A percentile compares a stretch with the other conserved stretches of the same genome.
These are phyloP conservation scores for Aegilops umbellulata DNA, from an alignment of 176 grass and related monocot species.

Conservation along the genomic window DNA sequence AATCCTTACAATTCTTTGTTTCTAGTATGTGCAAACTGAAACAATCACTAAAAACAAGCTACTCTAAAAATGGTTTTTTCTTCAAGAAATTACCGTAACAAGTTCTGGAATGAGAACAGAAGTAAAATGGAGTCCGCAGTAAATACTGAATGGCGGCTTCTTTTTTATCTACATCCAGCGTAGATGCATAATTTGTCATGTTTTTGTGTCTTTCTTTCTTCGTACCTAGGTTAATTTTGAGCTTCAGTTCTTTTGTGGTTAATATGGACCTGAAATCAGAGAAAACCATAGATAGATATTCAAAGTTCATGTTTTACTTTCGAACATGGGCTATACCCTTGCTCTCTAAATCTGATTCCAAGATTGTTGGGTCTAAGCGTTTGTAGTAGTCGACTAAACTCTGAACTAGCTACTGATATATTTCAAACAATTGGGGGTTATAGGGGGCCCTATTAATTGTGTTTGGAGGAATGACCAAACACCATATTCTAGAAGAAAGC, in stretches of 20 bases:
- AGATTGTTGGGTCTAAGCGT: background rate
- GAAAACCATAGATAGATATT: background rate
- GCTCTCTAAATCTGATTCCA: background rate
- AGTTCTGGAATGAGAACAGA: too few relatives aligned
- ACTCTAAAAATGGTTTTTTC: too few relatives aligned
- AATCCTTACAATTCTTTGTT: too few relatives aligned
- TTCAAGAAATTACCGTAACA: too few relatives aligned
- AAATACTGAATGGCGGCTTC: background rate
- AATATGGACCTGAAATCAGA: background rate
- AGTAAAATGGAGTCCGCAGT: too few relatives aligned
- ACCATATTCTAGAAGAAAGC: background rate
- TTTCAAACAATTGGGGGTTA: background rate
- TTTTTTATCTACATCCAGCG: too few relatives aligned
- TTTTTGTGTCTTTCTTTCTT: background rate
- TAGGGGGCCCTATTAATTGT: background rate
- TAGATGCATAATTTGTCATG: background rate
- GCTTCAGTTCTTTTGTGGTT: background rate
- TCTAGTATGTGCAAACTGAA: too few relatives aligned
- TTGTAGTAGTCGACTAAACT: background rate
- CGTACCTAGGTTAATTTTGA: background rate
- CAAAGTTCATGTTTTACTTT: background rate
- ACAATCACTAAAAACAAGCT: too few relatives aligned
- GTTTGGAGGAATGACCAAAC: background rate
- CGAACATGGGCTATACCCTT: background rate
- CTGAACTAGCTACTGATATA: background rate